Base-by-base conservation (phyloP, 1,139 yeast species). In the Zygosaccharomyces pseudobailii region DNA sequence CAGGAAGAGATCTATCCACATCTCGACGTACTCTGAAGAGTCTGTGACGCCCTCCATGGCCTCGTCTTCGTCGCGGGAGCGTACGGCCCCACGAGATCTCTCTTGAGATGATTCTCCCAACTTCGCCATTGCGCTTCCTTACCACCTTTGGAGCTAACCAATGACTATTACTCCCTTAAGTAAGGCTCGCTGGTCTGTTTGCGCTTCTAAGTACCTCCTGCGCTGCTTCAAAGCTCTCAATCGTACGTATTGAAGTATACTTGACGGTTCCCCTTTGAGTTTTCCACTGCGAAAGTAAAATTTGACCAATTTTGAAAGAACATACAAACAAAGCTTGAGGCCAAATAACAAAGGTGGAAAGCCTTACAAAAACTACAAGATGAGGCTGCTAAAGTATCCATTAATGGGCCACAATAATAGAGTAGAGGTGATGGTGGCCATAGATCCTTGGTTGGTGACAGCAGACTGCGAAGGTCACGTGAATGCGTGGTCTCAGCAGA, bases 1-100 rank as follows among this genome's bases (percentile, higher is more conserved):
- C 46, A 92, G 73, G 61, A 92, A 92, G 73, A 92, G 76, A 66
- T 90, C 97, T 47, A 92, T 83, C 97, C 98, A 92, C 71, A 85
- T 84, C 62, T 88, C 96, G 24, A 85, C 78, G 57, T 58, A 62
- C 37, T 61, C 69, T 3, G 67, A 62, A 0, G 67, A 62, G 43
- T 61, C 67, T 6, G 65, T 56, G 3, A 53, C 56, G 21, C 55
- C 58, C 10, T 50, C 56, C 50, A 47, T 47, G 5, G 45, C 49
- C 17, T 49, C 53, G 20, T 50, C 52, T 19, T 44, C 49, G 23
- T 49, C 48, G 23, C 42, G 45, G 33, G 45, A 42, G 33, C 47
- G 45, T 25, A 34, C 37, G 30, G 40, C 43, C 13, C 46, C 47
- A 21, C 43, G 46, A 8, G 44, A 27, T 7, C 47, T 43, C 37